phyloP scores from a whole-genome alignment of 371 early-diverging fungal genomes.

The Mucor velutinosus region DNA sequence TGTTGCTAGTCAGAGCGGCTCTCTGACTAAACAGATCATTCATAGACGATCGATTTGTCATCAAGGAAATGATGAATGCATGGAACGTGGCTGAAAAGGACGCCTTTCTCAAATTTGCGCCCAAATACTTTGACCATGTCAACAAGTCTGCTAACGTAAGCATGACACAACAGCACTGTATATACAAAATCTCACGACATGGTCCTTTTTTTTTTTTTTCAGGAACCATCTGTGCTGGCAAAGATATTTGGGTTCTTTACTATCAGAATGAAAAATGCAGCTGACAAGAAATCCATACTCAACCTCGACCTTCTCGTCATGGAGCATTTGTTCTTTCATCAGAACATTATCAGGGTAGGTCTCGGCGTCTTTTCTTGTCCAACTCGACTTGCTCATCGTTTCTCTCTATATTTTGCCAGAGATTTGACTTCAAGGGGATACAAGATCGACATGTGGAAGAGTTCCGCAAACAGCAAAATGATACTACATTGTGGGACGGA shows the following conservation, averaged over 20 bases:
- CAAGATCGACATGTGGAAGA: slow-evolving; percentile 58
- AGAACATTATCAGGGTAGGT: slow-evolving; percentile 64
- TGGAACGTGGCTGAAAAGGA: slow-evolving; percentile 83
- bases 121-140: slow-evolving; percentile 90
- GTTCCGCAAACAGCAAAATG: slow-evolving; percentile 33
- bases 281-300: slow-evolving; percentile 61
- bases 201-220: neutral
- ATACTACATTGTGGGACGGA: slow-evolving; percentile 66
- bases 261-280: slow-evolving; percentile 71
- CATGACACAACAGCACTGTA: neutral
- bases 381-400: neutral
- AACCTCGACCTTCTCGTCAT: slow-evolving; percentile 92
- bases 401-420: slow-evolving; percentile 32
- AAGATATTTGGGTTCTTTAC: slow-evolving; percentile 94
- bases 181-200: neutral
- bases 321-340: slow-evolving; percentile 90
- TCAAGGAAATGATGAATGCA: slow-evolving; percentile 83
- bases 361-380: neutral
- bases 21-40: neutral
- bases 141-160: slow-evolving; percentile 50
- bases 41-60: slow-evolving; percentile 79
- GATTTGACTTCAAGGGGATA: slow-evolving; percentile 92
- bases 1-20: neutral
- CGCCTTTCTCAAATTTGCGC: slow-evolving; percentile 87
- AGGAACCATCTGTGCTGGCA: slow-evolving; percentile 80